Evolutionary conservation across 2,329 filamentous ascomycete genomes (phyloP), one percentile per base, ranked within the genome.

Genomic region (Xylaria sp.): DNA sequence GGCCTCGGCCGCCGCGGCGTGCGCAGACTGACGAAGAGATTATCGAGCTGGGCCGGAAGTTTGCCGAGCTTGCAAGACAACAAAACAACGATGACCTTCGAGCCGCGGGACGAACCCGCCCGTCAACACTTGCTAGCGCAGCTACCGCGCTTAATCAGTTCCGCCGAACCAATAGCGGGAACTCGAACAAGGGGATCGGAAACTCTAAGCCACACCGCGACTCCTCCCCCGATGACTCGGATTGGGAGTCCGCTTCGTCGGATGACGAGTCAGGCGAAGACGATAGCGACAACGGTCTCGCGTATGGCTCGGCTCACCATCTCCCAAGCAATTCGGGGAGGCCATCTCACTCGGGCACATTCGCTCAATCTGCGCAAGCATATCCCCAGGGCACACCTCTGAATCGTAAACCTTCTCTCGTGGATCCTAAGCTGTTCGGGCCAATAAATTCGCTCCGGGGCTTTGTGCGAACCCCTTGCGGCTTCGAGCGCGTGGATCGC

Each of bases 371-470:
- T 23, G 42, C 61, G 40, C 70, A 75, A 32, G 74, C 77, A 1
- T 72, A 77, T 16, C 50, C 51, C 8, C 48, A 69, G 48, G 64
- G 70, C 25, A 71, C 71, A 13, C 69, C 73, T 40, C 69, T 75
- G 73, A 77, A 76, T 76, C 71, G 77, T 74, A 78, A 76, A 74
- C 66, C 74, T 69, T 86, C 85, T 23, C 78, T 87, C 29, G 87
- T 89, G 55, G 87, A 89, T 70, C 88, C 87, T 13, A 80, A 82
- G 68, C 80, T 88, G 47, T 90, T 90, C 75, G 88, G 87, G 3
- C 88, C 87, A 16, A 79, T 85, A 63, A 91, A 90, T 76, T 90
- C 87, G n/a, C 82, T 90, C 35, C 85, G 82, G 69, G 89, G 85
- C 40, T 81, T 83, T 79, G 82, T 87, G 74, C 86, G 82, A 75